Evolutionary conservation across 2,329 filamentous ascomycete genomes (phyloP).

Genomic region (Penicillium paneum): DNA sequence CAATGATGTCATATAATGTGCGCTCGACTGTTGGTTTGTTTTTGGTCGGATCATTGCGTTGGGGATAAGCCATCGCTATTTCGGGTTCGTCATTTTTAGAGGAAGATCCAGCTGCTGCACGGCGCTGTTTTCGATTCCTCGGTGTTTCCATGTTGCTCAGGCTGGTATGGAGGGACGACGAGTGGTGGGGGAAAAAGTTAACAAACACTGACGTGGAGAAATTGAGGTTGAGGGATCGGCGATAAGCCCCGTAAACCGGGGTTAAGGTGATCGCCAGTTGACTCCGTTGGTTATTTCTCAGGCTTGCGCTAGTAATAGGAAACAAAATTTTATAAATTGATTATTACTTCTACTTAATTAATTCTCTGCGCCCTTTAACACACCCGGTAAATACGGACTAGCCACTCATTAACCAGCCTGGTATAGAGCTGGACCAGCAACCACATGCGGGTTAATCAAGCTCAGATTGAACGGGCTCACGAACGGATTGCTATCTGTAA

Average conservation of each 20-base stretch:
- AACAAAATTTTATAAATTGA: background rate
- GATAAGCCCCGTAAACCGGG: slow-evolving; percentile 4
- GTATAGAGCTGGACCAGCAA: slow-evolving; percentile 68
- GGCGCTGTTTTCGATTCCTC: slow-evolving; percentile 42
- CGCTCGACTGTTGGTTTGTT: slow-evolving; percentile 28
- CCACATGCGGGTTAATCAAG: slow-evolving; percentile 72
- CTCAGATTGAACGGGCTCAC: slow-evolving; percentile 75
- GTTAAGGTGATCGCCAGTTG: background rate
- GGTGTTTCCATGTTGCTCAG: slow-evolving; percentile 27
- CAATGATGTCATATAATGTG: slow-evolving; percentile 46
- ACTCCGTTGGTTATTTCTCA: background rate
- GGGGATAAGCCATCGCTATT: slow-evolving; percentile 20
- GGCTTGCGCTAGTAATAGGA: background rate
- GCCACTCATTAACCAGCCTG: slow-evolving; percentile 62
- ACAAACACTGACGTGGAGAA: slow-evolving; percentile 10
- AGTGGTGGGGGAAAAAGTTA: background rate
- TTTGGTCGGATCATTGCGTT: slow-evolving; percentile 28
- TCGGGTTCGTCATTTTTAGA: slow-evolving; percentile 11
- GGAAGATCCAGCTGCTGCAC: slow-evolving; percentile 30
- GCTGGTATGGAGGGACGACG: background rate
- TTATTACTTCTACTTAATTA: background rate
- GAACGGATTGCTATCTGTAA: slow-evolving; percentile 66
- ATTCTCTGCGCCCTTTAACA: background rate
- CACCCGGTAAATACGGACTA: background rate
- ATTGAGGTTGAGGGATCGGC: slow-evolving; percentile 9